Base-by-base conservation (phyloP, 2,329 filamentous ascomycete genomes). In the Cladosporium colombiae region DNA sequence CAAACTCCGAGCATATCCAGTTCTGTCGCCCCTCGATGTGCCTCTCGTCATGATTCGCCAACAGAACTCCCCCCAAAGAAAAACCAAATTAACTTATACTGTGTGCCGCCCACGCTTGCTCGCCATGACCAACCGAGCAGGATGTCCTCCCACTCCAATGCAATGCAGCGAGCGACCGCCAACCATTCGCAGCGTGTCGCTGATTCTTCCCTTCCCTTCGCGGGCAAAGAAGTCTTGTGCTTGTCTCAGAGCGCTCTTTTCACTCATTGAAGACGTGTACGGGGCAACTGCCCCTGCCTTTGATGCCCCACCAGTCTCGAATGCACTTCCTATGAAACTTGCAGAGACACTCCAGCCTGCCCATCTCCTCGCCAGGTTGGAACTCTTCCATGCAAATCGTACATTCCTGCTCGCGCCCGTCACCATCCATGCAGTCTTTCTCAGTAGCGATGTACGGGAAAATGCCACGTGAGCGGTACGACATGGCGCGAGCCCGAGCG, bases 381-480 rank as follows among this genome's bases (percentile, higher is more conserved):
- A 88, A 89, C 64, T 89, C 87, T 68, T 88, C 86, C 72, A 89
- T 85, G 73, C 87, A 89, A 61, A 89, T 89, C 10, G 86, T 83
- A 68, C 87, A 89, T 71, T 89, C 87, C 50, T 83, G 82, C 52
- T 77, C 75, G 1, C 80, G 80, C 21, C 84, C 82, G 63, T 86
- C 84, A 25, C 80, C 77, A 5, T 83, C 82, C 1, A 84, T 73
- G 70, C 86, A 89, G 68, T 89, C 87, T 72, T 89, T 89, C 74
- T 89, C 87, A 0, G 84, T 88, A 0, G 87, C 86, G 6, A 77
- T 80, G 69, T 87, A 89, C 1, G 80, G 73, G 10, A 81, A 77
- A 80, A 85, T 84, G 25, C 74, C 74, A 2, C 74, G 67, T 13
- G 74, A 72, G 35, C 82, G 77, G 61, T 78, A 76, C 13, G 70